phyloP scores from a whole-genome alignment of 176 grass and related monocot genomes.

The Raddia guianensis region DNA sequence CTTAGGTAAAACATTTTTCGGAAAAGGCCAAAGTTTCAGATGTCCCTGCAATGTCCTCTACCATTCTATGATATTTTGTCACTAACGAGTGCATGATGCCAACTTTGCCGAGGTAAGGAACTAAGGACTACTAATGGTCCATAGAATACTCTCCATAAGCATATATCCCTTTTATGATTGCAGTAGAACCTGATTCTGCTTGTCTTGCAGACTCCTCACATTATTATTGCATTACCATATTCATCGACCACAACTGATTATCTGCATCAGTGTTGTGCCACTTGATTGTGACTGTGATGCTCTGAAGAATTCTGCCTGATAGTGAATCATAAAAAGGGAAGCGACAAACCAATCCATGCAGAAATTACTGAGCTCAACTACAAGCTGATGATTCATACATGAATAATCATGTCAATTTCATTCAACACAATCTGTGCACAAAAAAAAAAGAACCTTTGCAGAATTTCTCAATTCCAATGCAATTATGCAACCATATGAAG shows the following conservation, averaged over 20 bases:
- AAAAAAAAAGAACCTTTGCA: neutral
- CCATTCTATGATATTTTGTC: neutral
- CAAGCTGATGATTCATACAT: no score
- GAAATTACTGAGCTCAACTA: neutral
- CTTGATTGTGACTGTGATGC: neutral
- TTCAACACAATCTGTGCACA: no score
- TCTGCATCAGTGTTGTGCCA: neutral
- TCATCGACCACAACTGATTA: neutral
- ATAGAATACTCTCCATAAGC: neutral
- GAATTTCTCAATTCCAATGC: neutral
- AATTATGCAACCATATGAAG: no score
- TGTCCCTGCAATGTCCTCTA: neutral
- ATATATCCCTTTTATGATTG: neutral
- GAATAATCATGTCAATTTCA: no score
- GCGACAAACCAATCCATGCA: neutral
- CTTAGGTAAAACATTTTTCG: neutral
- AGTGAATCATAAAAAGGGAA: neutral
- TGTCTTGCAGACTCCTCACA: neutral
- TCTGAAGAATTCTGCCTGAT: neutral
- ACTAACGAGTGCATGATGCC: neutral
- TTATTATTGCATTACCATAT: neutral
- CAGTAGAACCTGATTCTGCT: slow-evolving; percentile 4
- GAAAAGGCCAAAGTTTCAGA: neutral
- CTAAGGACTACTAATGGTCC: neutral
- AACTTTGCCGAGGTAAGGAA: neutral